Evolutionary conservation across 2,329 filamentous ascomycete species (phyloP).

Genomic region (Leptodontidium sp.): DNA sequence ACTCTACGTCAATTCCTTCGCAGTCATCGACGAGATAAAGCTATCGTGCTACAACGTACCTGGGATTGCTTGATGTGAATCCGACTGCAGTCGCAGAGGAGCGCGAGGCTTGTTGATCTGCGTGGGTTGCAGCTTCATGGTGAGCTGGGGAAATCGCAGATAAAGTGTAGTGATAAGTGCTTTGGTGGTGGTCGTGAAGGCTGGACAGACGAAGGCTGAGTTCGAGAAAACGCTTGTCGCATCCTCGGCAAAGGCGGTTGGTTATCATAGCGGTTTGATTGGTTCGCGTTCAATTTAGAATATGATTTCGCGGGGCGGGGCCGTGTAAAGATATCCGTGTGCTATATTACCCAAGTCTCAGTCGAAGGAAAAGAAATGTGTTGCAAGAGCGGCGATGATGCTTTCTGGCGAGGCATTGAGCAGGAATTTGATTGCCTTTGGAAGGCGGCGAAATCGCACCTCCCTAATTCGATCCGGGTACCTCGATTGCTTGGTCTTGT

Average conservation of each 20-base stretch:
- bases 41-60: conserved; percentile 22
- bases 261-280: conserved; percentile 26
- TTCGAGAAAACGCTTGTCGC: conserved; percentile 9
- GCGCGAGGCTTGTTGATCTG: conserved; percentile 22
- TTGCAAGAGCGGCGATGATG: conserved; percentile 30
- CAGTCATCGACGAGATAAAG: conserved; percentile 13
- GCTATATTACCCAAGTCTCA: conserved; percentile 27
- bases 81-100: conserved; percentile 20
- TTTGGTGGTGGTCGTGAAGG: conserved; percentile 18
- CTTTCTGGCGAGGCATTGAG: conserved; percentile 25
- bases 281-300: conserved; percentile 28
- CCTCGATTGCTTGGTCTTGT: conserved; percentile 31
- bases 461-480: conserved; percentile 26
- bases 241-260: conserved; percentile 26
- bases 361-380: conserved; percentile 29
- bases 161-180: conserved; percentile 25
- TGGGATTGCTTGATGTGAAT: conserved; percentile 22
- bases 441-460: conserved; percentile 28
- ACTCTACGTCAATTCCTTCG: conserved; percentile 18
- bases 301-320: not conserved
- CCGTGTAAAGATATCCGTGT: not conserved
- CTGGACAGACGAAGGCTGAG: conserved; percentile 16
- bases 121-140: conserved; percentile 26
- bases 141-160: conserved; percentile 22
- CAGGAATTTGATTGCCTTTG: conserved; percentile 32